Evolutionary conservation across 768 basidiomycete species (phyloP), one percentile per base, ranked within the genome.

Genomic region (Lentinula aciculospora): DNA sequence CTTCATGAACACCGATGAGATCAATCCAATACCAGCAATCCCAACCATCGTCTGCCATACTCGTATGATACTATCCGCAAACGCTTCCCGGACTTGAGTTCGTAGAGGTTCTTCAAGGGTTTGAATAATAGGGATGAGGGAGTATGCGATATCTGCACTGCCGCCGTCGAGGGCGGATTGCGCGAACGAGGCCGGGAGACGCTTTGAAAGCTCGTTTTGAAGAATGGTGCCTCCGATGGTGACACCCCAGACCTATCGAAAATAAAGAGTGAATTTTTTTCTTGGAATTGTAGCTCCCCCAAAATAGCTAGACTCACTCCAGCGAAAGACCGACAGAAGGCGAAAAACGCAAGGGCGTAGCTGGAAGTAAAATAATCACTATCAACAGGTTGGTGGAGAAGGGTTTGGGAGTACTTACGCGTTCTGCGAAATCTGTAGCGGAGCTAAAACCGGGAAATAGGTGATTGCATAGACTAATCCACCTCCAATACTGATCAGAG

Each of bases 171-270:
- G 21, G 12, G 66, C 31, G 68, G 62, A 0, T 61, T 53, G 17
- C 69, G 28, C 50, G 81, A 78, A 1, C 63, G 68, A 3, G 13
- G 58, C 37, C 0, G 83, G 80, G 0, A 86, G 74, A 0, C 61
- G 64, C 34, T 64, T 68, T 8, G 64, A 63, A 15, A 85, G 74
- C 51, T 76, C 60, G 66, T 82, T 85, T 61, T 81, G 78, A 6
- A 85, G 70, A 45, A 84, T 72, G 0, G 77, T 73, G 13, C 71
- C 72, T 2, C 79, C 76, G 58, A 85, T 74, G 0, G 77, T 71
- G 60, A 83, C 68, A 0, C 83, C 84, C 76, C 81, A 80, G 4
- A 71, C 70, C 75, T 82, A 65, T 1, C 10, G 19, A 10, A 7
- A 21, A 34, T 9, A 29, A 56, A 3, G 23, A 6, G 27, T 4